Evolutionary conservation across 768 basidiomycete genomes (phyloP).

Genomic region (Boletus sp.): DNA sequence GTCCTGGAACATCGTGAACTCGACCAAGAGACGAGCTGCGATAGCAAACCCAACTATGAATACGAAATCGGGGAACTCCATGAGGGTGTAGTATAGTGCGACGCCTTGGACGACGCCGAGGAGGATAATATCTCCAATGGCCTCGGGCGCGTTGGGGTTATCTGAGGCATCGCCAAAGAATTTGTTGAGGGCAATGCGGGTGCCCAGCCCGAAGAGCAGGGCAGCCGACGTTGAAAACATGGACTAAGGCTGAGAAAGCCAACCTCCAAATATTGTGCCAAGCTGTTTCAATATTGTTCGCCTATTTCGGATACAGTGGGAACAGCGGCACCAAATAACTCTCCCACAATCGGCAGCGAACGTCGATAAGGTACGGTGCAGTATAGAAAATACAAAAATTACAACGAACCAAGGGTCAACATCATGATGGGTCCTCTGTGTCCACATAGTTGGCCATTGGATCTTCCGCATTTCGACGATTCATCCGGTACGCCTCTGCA

Average conservation of each 20-base stretch:
- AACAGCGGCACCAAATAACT: constrained; percentile 14
- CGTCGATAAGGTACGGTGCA: not conserved
- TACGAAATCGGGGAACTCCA: constrained; percentile 50
- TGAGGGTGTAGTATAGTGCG: constrained; percentile 65
- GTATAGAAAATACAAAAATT: not conserved
- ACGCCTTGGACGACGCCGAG: constrained; percentile 76
- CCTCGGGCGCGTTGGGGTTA: constrained; percentile 29
- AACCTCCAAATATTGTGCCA: constrained; percentile 9
- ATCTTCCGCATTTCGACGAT: constrained; percentile 67
- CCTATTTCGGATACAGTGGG: constrained; percentile 23
- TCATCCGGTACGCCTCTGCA: constrained; percentile 90
- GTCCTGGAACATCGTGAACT: constrained; percentile 58
- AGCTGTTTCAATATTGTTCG: constrained; percentile 14
- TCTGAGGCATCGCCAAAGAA: constrained; percentile 42
- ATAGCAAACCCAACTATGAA: constrained; percentile 58
- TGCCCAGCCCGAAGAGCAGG: constrained; percentile 71
- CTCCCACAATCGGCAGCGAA: not conserved
- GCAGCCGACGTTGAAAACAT: constrained; percentile 61
- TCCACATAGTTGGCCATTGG: constrained; percentile 95
- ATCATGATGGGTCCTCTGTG: constrained; percentile 37
- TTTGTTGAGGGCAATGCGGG: constrained; percentile 65
- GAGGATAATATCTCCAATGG: constrained; percentile 61
- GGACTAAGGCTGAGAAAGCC: constrained; percentile 24
- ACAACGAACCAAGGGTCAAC: constrained; percentile 5
- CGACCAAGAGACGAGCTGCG: constrained; percentile 59